A percentile compares a stretch with the other conserved stretches of the same genome.
Conservation (phyloP, 495 filamentous ascomycete species). For the Aspergillus bridgeri region DNA sequence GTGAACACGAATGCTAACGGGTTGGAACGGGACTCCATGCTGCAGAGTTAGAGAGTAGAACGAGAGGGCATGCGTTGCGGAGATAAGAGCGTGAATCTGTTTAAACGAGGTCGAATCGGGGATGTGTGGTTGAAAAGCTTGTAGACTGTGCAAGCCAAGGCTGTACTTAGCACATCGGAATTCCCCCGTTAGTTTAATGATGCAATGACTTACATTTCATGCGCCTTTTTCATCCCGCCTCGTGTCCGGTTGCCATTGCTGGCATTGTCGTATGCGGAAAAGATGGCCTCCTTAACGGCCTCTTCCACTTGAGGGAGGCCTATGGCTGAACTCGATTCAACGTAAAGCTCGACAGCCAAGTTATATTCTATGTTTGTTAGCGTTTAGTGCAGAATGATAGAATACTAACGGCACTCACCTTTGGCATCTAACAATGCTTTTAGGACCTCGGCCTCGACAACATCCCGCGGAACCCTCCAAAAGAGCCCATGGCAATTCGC, state of each 20-base stretch:
- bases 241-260: conserved; percentile 82
- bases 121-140: conserved; percentile 66
- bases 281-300: conserved; percentile 63
- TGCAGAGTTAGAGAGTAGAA: conserved; percentile 86
- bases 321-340: conserved; percentile 49
- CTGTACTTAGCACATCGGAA: background rate
- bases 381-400: background rate
- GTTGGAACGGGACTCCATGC: conserved; percentile 88
- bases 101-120: conserved; percentile 51
- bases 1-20: conserved; percentile 84
- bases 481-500: conserved; percentile 59
- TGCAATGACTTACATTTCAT: conserved; percentile 65
- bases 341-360: conserved; percentile 67
- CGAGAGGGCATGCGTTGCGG: conserved; percentile 81
- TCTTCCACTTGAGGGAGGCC: conserved; percentile 52
- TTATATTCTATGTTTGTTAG: conserved; percentile 54
- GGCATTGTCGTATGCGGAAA: conserved; percentile 81
- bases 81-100: conserved; percentile 65
- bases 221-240: conserved; percentile 78
- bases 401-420: conserved; percentile 47
- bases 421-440: conserved; percentile 67
- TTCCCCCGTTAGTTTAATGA: background rate
- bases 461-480: conserved; percentile 58
- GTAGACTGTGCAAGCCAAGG: conserved; percentile 46
- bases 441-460: conserved; percentile 71